These are phyloP conservation scores for Graphilbum ipis-grandicollis DNA, from an alignment of 2,329 filamentous ascomycete genomes.

Conservation along the genomic window DNA sequence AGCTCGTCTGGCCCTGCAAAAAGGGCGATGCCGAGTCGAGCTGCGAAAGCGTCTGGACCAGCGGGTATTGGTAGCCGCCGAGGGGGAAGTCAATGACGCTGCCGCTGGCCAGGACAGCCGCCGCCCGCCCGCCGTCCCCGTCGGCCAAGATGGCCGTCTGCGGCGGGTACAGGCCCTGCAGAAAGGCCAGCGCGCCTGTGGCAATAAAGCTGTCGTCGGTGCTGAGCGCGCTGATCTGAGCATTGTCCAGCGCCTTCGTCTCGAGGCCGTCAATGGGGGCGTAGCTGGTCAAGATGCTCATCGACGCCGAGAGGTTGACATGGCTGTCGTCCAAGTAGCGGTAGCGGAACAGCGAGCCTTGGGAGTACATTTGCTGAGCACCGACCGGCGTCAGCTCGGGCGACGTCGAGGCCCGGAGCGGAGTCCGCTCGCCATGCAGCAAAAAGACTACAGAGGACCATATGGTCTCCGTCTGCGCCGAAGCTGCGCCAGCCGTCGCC, in stretches of 20 bases:
- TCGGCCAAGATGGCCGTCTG: conserved; percentile 22
- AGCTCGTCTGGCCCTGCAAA: conserved; percentile 23
- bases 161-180: conserved; percentile 75
- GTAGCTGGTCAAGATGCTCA: conserved; percentile 13
- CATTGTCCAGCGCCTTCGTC: conserved; percentile 27
- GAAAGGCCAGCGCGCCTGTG: conserved; percentile 56
- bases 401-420: conserved; percentile 15
- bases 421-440: conserved; percentile 36
- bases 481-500: background rate
- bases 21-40: conserved; percentile 25
- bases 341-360: conserved; percentile 28
- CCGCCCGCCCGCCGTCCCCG: conserved; percentile 17
- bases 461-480: conserved; percentile 18
- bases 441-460: conserved; percentile 32
- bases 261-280: conserved; percentile 25
- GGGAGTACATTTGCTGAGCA: conserved; percentile 31
- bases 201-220: conserved; percentile 32
- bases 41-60: conserved; percentile 22
- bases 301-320: conserved; percentile 9
- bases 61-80: conserved; percentile 66
- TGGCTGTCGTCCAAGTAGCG: conserved; percentile 25
- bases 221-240: conserved; percentile 24
- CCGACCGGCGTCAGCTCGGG: conserved; percentile 31
- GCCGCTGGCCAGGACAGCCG: conserved; percentile 19
- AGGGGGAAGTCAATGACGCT: conserved; percentile 47